Percentiles rank a stretch among this genome's conserved stretches.
Conservation (phyloP, 805 yeast genomes). For the Scheffersomyces ergatensis region DNA sequence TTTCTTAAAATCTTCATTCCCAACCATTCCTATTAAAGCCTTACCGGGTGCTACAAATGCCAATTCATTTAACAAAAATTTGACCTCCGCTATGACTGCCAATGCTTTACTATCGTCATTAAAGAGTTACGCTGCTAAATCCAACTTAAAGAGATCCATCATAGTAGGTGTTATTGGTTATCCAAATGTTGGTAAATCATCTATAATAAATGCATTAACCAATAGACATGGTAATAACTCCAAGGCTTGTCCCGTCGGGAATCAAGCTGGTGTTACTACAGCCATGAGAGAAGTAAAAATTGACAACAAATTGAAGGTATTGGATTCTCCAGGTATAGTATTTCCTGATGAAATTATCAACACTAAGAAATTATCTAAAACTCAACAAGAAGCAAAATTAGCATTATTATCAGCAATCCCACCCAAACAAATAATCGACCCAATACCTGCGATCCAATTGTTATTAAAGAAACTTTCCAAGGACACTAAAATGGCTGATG, state of each 20-base stretch:
- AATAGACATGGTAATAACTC: constrained; percentile 72
- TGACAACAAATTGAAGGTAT: constrained; percentile 81
- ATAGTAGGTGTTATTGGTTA: constrained; percentile 95
- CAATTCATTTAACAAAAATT: constrained; percentile 66
- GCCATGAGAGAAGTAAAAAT: constrained; percentile 87
- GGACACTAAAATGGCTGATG: constrained; percentile 72
- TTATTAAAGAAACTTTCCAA: constrained; percentile 75
- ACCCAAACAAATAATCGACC: constrained; percentile 80
- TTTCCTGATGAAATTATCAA: constrained; percentile 65
- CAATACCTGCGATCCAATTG: constrained; percentile 74
- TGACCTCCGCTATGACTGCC: constrained; percentile 72
- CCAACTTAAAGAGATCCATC: constrained; percentile 83
- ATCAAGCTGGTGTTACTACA: constrained; percentile 96
- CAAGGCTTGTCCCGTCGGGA: constrained; percentile 92
- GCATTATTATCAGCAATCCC: constrained; percentile 88
- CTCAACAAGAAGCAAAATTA: constrained; percentile 82
- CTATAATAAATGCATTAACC: constrained; percentile 85
- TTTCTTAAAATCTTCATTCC: constrained; percentile 77
- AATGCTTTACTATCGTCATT: constrained; percentile 72
- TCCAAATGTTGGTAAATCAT: constrained; percentile 96
- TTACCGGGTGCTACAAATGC: constrained; percentile 71
- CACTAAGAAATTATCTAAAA: constrained; percentile 45
- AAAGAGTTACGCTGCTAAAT: constrained; percentile 79
- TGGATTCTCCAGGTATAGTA: constrained; percentile 97
- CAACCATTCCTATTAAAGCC: constrained; percentile 86